Evolutionary conservation across 2,329 filamentous ascomycete genomes (phyloP).

Genomic region (Colletotrichum sojae): DNA sequence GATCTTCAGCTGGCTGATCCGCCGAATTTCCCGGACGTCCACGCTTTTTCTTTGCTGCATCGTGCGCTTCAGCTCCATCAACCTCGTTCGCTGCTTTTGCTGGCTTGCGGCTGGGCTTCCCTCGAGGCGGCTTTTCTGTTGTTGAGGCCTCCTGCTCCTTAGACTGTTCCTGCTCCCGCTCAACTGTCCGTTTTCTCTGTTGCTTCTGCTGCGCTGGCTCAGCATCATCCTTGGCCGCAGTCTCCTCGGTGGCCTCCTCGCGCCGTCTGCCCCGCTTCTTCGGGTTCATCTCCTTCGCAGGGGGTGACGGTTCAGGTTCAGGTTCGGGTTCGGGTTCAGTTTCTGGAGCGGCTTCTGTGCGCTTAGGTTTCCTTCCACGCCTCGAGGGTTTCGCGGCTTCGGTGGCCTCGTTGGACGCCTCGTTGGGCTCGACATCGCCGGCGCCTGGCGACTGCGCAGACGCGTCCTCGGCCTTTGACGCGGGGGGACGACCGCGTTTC

Average conservation of each 20-base stretch:
- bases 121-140: neutral
- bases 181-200: neutral
- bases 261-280: conserved; percentile 32
- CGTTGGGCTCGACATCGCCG: conserved; percentile 32
- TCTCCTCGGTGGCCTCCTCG: conserved; percentile 12
- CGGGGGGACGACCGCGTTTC: conserved; percentile 61
- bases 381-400: conserved; percentile 43
- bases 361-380: conserved; percentile 47
- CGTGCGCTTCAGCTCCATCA: neutral
- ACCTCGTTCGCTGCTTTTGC: conserved; percentile 14
- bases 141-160: neutral
- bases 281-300: conserved; percentile 8
- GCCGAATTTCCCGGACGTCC: neutral
- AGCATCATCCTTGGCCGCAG: neutral
- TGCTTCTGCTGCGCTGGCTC: conserved; percentile 17
- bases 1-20: conserved; percentile 3
- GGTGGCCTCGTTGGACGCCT: conserved; percentile 44
- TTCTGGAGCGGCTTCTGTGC: neutral
- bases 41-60: conserved; percentile 15
- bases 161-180: neutral
- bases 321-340: conserved; percentile 5
- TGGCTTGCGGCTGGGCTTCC: conserved; percentile 5
- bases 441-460: conserved; percentile 46
- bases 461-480: conserved; percentile 50
- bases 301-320: neutral